Base-by-base conservation (phyloP, 2,329 filamentous ascomycete species). In the Westerdykella sp. region DNA sequence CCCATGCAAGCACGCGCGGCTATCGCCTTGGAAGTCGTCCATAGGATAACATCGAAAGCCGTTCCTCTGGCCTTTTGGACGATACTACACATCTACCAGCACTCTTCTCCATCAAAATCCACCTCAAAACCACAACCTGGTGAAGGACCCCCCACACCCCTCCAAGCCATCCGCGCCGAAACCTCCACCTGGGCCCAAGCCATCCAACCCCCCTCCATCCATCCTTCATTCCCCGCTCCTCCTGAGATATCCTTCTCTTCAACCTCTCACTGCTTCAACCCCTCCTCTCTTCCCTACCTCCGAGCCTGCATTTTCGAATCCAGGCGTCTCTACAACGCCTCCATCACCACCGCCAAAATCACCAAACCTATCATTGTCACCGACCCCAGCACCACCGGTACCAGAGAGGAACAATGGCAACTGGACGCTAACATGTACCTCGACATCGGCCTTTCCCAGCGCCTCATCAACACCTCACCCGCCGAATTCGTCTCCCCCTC, bases 11-110 rank as follows among this genome's bases (percentile, higher is more conserved):
- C 56, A 4, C 54, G 61, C n/a, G 61, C 62, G 15, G 48, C 62
- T 18, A 53, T 65, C 2, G 53, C 55, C 5, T 49, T 67, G 12
- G 52, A 63, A 14, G 16, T 62, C 9, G 28, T 66, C 6, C 59
- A 66, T 41, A 44, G 39, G 11, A 47, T 67, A 4, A 44, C 56
- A 21, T 56, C 60, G 34, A 53, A 60, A 37, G 46, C 60, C 3
- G 53, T 65, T 2, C 60, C 62, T 7, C 45, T 65, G 5, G 55
- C 58, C 5, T 65, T 64, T 37, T 67, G 63, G 63, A 60, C 56
- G 6, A 21, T 65, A 2, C 6, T 63, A 11, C 60, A 62, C n/a
- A 47, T 66, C 12, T 55, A 60, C 44, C 40, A 44, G 9, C 4
- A 28, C 5, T 45, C 51, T 2, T 46, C 50, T 15, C 6, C 36